A percentile compares a stretch with the other conserved stretches of the same genome.
These are phyloP conservation scores for Blastobotrys terrestris DNA, from an alignment of 805 yeast genomes.

Conservation along the genomic window DNA sequence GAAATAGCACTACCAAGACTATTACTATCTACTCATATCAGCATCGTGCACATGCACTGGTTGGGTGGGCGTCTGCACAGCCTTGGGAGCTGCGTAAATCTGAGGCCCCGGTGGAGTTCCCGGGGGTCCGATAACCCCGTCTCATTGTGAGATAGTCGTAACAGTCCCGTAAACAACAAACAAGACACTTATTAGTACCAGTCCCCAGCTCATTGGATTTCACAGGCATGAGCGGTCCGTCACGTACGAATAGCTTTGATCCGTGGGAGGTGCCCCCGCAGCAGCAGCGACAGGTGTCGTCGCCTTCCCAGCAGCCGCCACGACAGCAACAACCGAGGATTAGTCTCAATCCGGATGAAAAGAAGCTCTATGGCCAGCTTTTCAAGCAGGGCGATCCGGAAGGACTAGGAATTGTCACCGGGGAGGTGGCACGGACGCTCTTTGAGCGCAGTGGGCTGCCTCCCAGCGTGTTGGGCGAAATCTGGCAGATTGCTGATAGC, in stretches of 20 bases:
- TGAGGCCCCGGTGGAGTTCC: background rate
- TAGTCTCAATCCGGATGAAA: conserved; percentile 65
- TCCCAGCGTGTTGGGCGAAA: conserved; percentile 71
- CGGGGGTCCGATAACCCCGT: background rate
- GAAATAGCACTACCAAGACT: no score
- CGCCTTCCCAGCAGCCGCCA: background rate
- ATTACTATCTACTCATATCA: no score
- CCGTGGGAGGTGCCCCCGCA: background rate
- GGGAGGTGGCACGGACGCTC: conserved; percentile 75
- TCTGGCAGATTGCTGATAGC: conserved; percentile 94
- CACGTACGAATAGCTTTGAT: background rate
- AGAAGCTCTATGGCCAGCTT: conserved; percentile 61
- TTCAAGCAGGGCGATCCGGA: conserved; percentile 79
- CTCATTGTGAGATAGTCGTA: no score
- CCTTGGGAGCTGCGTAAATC: background rate
- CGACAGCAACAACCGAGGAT: conserved; percentile 2
- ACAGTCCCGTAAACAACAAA: background rate
- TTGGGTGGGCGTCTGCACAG: no score
- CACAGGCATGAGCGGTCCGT: background rate
- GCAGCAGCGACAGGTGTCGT: background rate
- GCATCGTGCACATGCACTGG: no score
- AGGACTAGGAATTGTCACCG: conserved; percentile 74
- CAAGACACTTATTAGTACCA: background rate
- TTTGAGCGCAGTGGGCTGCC: conserved; percentile 83
- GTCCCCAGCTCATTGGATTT: background rate